Conservation (phyloP, 2,329 filamentous ascomycete genomes). For the Aspergillus hiratsukae region DNA sequence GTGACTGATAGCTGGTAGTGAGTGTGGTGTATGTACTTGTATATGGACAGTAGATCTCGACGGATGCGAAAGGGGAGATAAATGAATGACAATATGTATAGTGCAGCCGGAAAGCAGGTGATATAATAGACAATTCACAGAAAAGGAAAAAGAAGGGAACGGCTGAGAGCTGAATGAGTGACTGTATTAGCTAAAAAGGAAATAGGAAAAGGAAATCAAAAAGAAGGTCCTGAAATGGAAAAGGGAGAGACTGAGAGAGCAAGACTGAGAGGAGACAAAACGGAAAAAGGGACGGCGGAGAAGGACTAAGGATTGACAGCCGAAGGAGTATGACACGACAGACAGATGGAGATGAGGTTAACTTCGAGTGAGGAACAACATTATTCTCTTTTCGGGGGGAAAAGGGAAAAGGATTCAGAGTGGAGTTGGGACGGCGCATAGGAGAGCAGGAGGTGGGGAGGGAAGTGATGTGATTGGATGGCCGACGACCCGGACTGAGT, state of each 20-base stretch:
- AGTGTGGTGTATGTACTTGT: background rate
- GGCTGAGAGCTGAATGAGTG: background rate
- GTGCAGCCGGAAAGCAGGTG: constrained; percentile 17
- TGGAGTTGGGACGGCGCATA: constrained; percentile 6
- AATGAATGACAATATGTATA: background rate
- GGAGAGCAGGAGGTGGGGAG: constrained; percentile 13
- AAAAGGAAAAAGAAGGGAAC: constrained; percentile 15
- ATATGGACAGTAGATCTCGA: background rate
- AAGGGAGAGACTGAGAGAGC: constrained; percentile 14
- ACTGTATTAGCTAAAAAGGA: constrained; percentile 10
- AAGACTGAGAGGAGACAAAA: constrained; percentile 7
- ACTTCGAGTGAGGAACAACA: constrained; percentile 5
- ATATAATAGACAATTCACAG: constrained; percentile 12
- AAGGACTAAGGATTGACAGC: constrained; percentile 13
- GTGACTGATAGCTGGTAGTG: background rate
- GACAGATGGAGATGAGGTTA: constrained; percentile 13
- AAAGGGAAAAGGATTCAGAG: constrained; percentile 9
- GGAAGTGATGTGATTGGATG: constrained; percentile 16
- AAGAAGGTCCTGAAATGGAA: constrained; percentile 18
- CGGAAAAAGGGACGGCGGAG: constrained; percentile 7
- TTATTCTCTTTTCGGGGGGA: constrained; percentile 3
- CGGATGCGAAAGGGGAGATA: background rate
- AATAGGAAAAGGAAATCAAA: constrained; percentile 7
- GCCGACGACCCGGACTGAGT: constrained; percentile 16
- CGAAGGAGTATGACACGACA: constrained; percentile 12